Base-by-base conservation (phyloP, 352 stramenopile species). In the Pythium dissimile region DNA sequence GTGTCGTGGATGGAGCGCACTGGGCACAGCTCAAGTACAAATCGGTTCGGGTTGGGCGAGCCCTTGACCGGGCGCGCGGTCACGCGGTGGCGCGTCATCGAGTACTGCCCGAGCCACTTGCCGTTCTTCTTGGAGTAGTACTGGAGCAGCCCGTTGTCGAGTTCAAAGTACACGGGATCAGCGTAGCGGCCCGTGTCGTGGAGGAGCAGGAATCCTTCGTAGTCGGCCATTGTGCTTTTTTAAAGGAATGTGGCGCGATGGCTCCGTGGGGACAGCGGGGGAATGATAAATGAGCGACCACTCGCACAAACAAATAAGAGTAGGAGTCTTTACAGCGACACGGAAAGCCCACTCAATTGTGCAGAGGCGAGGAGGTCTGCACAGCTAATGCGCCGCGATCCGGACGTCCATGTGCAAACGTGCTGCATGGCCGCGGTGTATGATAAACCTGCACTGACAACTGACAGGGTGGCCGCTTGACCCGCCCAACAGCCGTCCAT, bases 81-180 rank as follows among this genome's bases (percentile, higher is more conserved):
- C 0, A 88, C 72, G 61, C 83, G 83, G 59, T 92, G 83, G 9
- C 80, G 75, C 48, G 83, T 92, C 51, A 92, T 68, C 27, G 66
- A 86, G 58, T 76, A 87, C 59, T 89, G 72, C 21, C 83, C 83
- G 50, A 90, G 73, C 66, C 67, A 80, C 47, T 84, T 74, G 38
- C 83, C 83, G 59, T 75, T 72, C 59, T 89, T 86, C 66, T 77
- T 84, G 49, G 74, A 71, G 63, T 76, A 92, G 61, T 89, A 92
- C 66, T 75, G 75, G 37, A 92, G 77, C 61, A 90, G 61, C 0
- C 83, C 83, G 46, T 72, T 65, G 38, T 81, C 73, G 47, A 92
- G 72, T 56, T 88, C 76, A 59, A 92, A 90, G 62, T 86, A 92
- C 37, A 92, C 69, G 26, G 83, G 83, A 53, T 92, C 83, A 3